Base-by-base conservation (phyloP, 805 yeast species). In the Candida michaelii region DNA sequence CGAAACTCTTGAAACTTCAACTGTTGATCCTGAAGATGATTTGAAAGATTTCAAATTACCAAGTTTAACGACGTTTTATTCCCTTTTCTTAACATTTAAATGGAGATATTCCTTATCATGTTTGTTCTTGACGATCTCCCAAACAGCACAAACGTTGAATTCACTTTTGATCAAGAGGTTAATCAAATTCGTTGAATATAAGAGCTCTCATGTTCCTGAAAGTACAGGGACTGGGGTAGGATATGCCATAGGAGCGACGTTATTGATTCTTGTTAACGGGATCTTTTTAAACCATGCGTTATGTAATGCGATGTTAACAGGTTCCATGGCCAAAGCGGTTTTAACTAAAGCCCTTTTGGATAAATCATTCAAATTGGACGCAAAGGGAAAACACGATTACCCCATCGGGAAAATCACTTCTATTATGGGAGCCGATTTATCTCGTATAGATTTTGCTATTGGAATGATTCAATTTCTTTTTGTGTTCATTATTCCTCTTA, bases 381-480 rank as follows among this genome's bases (percentile, higher is more conserved):
- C 80, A 8, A 71, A 68, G 36, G 76, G 90, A 2, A 74, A 75
- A 40, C 74, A 76, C 47, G 69, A 74, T 47, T 86, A 66, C 54
- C 82, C 95, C 1, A 73, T 79, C 15, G 84, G 93, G 36, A 79
- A 76, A 47, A 73, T 89, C 43, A 86, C 95, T 21, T 79, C 89
- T 5, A 62, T 88, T 55, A 76, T 89, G 56, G 85, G 93, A 46
- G 80, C 95, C 2, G 97, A 89, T 58, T 68, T 89, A 27, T 77
- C 90, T 10, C 79, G 95, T 55, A 74, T 89, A 27, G 95, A 88
- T 59, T 73, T 85, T 48, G 89, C 89, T 4, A 60, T 82, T n/a
- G 78, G 77, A 2, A 82, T 81, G 47, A 78, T 80, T 51, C 84
- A 85, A 3, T 77, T 81, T 52, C 55, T 81, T 12, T 59, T 83